These are phyloP conservation scores for Cytidiella melzeri DNA, from an alignment of 768 basidiomycete species.

Conservation along the genomic window DNA sequence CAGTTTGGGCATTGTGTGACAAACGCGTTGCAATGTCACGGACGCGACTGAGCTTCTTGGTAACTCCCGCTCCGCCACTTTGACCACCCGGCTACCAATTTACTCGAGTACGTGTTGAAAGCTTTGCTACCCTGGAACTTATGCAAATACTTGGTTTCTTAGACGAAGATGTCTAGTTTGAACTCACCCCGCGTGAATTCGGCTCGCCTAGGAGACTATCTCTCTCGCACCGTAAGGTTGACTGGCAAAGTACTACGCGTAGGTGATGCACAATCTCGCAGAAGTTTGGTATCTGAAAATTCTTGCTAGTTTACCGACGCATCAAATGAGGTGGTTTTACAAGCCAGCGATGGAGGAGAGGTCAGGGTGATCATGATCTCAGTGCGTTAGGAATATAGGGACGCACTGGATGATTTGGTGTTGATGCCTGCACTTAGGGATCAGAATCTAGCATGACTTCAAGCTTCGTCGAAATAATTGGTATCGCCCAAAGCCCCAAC, in stretches of 20 bases:
- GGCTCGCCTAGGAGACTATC: slow-evolving; percentile 3
- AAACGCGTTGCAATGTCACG: neutral
- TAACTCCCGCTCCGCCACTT: neutral
- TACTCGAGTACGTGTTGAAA: too few relatives aligned
- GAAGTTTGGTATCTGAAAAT: neutral
- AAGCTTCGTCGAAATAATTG: neutral
- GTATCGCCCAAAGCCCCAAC: neutral
- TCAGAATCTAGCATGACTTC: neutral
- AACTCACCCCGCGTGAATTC: slow-evolving; percentile 6
- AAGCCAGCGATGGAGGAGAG: slow-evolving; percentile 3
- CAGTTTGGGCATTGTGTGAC: neutral
- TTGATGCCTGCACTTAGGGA: neutral
- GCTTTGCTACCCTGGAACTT: too few relatives aligned
- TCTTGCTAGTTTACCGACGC: neutral
- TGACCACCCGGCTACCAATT: too few relatives aligned
- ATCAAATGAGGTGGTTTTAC: slow-evolving; percentile 2
- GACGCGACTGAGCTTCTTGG: neutral
- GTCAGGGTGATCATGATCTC: slow-evolving; percentile 1
- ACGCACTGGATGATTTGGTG: neutral
- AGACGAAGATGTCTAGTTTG: neutral
- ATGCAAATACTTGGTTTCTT: too few relatives aligned
- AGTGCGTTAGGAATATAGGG: neutral
- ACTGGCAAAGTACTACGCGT: slow-evolving; percentile 5
- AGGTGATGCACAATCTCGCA: neutral
- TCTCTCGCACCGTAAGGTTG: neutral